Conservation (phyloP, 2,329 filamentous ascomycete genomes). For the Fusarium sambucinum region DNA sequence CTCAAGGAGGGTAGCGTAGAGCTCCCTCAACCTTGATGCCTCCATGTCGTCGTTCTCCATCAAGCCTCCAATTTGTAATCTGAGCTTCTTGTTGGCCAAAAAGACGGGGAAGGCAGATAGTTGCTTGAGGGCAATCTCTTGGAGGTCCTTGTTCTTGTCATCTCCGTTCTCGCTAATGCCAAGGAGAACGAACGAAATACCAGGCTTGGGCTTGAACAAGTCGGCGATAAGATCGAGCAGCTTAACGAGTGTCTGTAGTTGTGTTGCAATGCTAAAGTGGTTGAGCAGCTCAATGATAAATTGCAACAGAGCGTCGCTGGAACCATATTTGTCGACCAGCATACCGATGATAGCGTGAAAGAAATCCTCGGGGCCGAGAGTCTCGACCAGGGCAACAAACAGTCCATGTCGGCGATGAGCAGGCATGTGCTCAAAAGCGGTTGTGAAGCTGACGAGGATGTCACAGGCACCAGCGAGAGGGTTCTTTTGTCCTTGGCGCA, state of each 20-base stretch:
- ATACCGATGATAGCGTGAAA: conserved; percentile 89
- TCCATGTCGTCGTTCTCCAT: conserved; percentile 74
- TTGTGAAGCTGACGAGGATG: conserved; percentile 93
- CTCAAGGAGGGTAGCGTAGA: conserved; percentile 77
- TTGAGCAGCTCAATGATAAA: conserved; percentile 82
- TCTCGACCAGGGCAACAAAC: conserved; percentile 86
- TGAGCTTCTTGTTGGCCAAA: conserved; percentile 68
- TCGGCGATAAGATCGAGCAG: conserved; percentile 81
- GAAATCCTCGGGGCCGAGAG: conserved; percentile 87
- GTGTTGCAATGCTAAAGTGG: conserved; percentile 78
- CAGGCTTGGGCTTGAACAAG: conserved; percentile 79
- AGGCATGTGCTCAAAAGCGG: conserved; percentile 96
- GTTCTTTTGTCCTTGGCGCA: conserved; percentile 83
- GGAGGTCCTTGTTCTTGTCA: conserved; percentile 63
- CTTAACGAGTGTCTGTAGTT: conserved; percentile 82
- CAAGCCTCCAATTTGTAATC: conserved; percentile 66
- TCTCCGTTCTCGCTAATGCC: conserved; percentile 64
- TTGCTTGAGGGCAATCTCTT: conserved; percentile 65
- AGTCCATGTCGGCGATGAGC: conserved; percentile 84
- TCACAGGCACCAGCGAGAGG: conserved; percentile 86
- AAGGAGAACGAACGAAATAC: conserved; percentile 78
- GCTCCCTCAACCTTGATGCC: conserved; percentile 72
- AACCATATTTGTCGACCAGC: conserved; percentile 88
- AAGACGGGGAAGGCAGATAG: conserved; percentile 69
- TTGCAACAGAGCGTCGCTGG: conserved; percentile 77